Percentiles rank a stretch among this genome's conserved stretches.
Evolutionary conservation across 1,284 basidiomycete species (phyloP).

Genomic region (Irpex sp.): DNA sequence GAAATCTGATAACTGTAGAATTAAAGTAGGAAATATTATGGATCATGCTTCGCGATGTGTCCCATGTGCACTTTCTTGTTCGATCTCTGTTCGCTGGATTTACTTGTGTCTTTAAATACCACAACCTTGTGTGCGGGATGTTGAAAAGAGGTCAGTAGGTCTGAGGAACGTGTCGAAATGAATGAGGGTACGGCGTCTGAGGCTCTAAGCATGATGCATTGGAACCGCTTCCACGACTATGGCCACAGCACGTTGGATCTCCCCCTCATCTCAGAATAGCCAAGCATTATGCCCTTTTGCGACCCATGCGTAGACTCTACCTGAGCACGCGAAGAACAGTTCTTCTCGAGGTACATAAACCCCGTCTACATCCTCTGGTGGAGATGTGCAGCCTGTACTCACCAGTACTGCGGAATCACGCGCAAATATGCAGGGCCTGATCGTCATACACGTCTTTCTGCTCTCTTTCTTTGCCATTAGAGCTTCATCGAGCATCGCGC

Average conservation of each 20-base stretch:
- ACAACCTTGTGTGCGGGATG: neutral
- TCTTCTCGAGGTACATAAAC: constrained; percentile 10
- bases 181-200: neutral
- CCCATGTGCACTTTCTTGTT: neutral
- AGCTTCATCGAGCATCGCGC: constrained; percentile 2
- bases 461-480: constrained; percentile 7
- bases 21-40: neutral
- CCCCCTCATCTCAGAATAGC: neutral
- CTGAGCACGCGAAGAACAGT: constrained; percentile 1
- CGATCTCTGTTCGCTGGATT: neutral
- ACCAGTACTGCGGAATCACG: neutral
- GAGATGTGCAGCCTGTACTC: neutral
- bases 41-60: neutral
- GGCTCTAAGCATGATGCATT: neutral
- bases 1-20: neutral
- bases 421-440: constrained; percentile 8
- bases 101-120: neutral
- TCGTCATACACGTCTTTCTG: constrained; percentile 7
- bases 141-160: neutral
- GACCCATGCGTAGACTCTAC: neutral
- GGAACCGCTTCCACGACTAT: neutral
- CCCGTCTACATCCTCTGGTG: neutral
- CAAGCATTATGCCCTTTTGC: neutral
- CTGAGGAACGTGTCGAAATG: neutral
- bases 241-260: neutral